Evolutionary conservation across 306 rosid genomes (phyloP).

Genomic region (Phaseolus lunatus): DNA sequence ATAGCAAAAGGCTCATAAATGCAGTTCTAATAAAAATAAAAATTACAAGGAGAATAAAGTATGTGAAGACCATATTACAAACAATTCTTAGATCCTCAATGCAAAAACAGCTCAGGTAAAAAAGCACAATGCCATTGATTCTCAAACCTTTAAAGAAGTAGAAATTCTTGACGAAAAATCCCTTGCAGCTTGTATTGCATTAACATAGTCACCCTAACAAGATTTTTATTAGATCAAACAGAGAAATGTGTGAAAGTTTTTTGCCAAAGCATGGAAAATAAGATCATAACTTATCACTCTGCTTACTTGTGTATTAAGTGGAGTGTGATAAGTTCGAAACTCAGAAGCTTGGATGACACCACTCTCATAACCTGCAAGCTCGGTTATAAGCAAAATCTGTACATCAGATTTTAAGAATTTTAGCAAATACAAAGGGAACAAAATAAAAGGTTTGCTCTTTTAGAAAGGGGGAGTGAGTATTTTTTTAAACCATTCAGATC

Average conservation of each 20-base stretch:
- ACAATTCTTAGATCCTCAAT: constrained; percentile 30
- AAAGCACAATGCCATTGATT: constrained; percentile 29
- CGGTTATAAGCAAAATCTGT: constrained; percentile 39
- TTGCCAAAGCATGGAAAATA: constrained; percentile 40
- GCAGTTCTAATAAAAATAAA: constrained; percentile 21
- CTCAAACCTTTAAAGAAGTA: constrained; percentile 75
- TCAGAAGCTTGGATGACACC: constrained; percentile 90
- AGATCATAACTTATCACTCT: constrained; percentile 32
- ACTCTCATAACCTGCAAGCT: constrained; percentile 74
- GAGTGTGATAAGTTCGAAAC: constrained; percentile 97
- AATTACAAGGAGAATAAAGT: constrained; percentile 25
- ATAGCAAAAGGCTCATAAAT: constrained; percentile 21
- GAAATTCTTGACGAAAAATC: constrained; percentile 81
- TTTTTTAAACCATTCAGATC: constrained; percentile 76
- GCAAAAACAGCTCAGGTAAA: constrained; percentile 23
- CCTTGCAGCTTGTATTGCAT: constrained; percentile 84
- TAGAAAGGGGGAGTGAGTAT: constrained; percentile 37
- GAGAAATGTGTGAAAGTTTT: constrained; percentile 12
- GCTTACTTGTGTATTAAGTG: constrained; percentile 84
- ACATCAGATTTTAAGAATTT: constrained; percentile 29
- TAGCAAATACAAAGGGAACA: constrained; percentile 36
- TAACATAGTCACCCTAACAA: constrained; percentile 86
- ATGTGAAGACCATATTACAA: neutral
- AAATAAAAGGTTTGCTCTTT: constrained; percentile 32
- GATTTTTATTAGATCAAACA: constrained; percentile 46